Conservation (phyloP, 441 rosid species). For the Arabidopsis lyrata region DNA sequence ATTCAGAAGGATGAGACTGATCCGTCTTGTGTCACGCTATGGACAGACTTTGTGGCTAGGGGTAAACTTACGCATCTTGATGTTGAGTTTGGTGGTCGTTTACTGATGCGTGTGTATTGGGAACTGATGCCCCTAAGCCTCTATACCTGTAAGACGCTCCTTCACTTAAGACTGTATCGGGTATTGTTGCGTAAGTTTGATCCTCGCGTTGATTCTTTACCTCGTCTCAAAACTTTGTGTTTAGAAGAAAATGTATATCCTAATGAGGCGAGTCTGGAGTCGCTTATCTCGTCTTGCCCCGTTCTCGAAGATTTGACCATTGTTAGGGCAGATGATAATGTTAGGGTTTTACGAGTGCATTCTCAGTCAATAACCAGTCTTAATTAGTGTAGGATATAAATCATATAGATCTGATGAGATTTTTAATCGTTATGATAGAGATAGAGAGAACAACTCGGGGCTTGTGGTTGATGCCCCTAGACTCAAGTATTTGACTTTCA, state of each 20-base stretch:
- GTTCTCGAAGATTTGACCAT: not conserved
- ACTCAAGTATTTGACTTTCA: conserved; percentile 2
- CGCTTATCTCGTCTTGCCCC: not conserved
- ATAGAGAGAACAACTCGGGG: not conserved
- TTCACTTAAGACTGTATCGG: not conserved
- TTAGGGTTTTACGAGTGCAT: not conserved
- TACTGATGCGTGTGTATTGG: not conserved
- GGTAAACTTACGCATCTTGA: not conserved
- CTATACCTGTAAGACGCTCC: not conserved
- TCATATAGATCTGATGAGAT: too few relatives aligned
- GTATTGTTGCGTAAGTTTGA: not conserved
- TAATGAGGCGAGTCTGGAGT: not conserved
- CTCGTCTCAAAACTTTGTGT: not conserved
- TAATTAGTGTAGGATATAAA: not conserved
- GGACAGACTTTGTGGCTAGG: not conserved
- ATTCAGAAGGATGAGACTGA: not conserved
- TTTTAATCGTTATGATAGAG: too few relatives aligned
- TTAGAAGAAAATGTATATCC: not conserved
- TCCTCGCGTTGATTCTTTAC: not conserved
- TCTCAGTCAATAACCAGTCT: not conserved
- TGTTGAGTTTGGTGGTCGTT: not conserved
- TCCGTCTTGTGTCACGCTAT: not conserved
- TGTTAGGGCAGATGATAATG: not conserved
- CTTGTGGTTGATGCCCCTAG: conserved; percentile 2
- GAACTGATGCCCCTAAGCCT: not conserved